A percentile compares a stretch with the other conserved stretches of the same genome.
Conservation (phyloP, 352 stramenopile genomes). For the Hyaloperonospora arabidopsidis region DNA sequence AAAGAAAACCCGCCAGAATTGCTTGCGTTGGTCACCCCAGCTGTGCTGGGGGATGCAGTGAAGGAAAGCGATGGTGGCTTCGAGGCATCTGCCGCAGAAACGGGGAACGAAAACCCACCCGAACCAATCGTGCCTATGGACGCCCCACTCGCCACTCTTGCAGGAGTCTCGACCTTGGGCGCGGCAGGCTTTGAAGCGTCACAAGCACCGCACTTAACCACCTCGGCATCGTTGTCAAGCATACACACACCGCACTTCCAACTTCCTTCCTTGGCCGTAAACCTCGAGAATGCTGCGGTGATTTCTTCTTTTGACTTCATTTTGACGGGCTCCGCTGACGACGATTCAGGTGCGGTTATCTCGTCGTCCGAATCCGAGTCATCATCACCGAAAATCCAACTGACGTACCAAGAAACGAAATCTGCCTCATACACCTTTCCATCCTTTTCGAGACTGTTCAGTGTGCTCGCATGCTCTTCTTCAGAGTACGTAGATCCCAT, state of each 20-base stretch:
- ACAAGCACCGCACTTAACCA: slow-evolving; percentile 39
- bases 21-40: not conserved
- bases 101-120: slow-evolving; percentile 35
- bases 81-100: slow-evolving; percentile 7
- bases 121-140: slow-evolving; percentile 31
- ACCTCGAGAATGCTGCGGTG: slow-evolving; percentile 39
- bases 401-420: slow-evolving; percentile 56
- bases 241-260: slow-evolving; percentile 58
- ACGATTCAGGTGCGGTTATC: slow-evolving; percentile 12
- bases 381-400: slow-evolving; percentile 48
- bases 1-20: slow-evolving; percentile 27
- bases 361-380: slow-evolving; percentile 35
- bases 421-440: slow-evolving; percentile 44
- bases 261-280: slow-evolving; percentile 39
- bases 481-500: slow-evolving; percentile 50
- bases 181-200: slow-evolving; percentile 42
- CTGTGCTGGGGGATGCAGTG: slow-evolving; percentile 6
- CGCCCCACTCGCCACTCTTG: slow-evolving; percentile 14
- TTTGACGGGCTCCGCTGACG: slow-evolving; percentile 8
- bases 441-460: slow-evolving; percentile 36
- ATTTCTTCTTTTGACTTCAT: slow-evolving; percentile 59
- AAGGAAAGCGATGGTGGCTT: slow-evolving; percentile 40
- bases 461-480: slow-evolving; percentile 38
- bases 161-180: slow-evolving; percentile 22
- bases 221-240: slow-evolving; percentile 34